phyloP scores from a whole-genome alignment of 2,329 filamentous ascomycete genomes.

The Colletotrichum sp. region DNA sequence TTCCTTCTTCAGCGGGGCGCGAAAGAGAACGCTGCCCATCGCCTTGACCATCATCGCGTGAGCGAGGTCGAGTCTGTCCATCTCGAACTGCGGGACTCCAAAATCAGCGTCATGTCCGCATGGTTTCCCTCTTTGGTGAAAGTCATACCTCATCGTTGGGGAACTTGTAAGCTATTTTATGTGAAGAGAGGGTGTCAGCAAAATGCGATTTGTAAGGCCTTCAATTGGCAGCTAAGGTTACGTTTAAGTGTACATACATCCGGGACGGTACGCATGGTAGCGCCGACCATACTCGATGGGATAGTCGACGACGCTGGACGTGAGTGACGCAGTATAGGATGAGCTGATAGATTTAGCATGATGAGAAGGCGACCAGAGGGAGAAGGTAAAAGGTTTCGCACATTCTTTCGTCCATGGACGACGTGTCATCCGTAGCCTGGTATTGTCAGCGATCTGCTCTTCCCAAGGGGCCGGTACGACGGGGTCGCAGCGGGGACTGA shows the following conservation, averaged over 20 bases:
- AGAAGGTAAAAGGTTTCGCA: background rate
- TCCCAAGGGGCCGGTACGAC: background rate
- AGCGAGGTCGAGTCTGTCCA: background rate
- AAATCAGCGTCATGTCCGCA: background rate
- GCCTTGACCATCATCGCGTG: background rate
- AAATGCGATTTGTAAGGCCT: background rate
- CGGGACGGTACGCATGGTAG: background rate
- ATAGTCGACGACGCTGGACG: background rate
- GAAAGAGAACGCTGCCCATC: background rate
- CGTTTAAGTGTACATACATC: background rate
- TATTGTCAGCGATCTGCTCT: rapidly evolving
- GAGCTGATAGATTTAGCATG: background rate
- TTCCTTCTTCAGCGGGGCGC: background rate
- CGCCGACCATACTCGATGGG: background rate
- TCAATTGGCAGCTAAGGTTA: background rate
- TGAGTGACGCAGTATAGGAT: background rate
- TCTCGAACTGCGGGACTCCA: background rate
- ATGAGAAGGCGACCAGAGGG: background rate
- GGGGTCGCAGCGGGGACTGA: background rate
- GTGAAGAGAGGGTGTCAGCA: background rate
- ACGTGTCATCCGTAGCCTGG: background rate
- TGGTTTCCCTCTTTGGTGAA: background rate
- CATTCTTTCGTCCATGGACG: background rate
- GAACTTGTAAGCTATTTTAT: background rate
- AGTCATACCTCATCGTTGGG: background rate